A percentile compares a stretch with the other conserved stretches of the same genome.
Conservation (phyloP, 495 filamentous ascomycete species). For the Hypomontagnella monticulosa region DNA sequence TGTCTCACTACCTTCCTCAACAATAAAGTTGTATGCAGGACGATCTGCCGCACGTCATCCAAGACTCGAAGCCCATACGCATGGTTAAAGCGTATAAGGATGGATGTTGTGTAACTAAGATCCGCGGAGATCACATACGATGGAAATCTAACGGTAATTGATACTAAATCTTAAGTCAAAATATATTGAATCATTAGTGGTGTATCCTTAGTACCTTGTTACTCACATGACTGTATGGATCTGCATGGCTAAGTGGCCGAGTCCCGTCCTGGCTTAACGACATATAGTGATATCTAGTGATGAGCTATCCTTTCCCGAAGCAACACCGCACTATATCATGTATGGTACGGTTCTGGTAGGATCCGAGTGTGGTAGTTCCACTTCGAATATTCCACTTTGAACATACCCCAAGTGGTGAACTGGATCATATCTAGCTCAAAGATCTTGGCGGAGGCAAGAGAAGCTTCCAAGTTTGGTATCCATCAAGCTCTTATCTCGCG, state of each 20-base stretch:
- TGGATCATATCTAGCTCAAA: too few species aligned
- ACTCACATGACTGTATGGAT: neutral
- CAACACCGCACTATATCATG: neutral
- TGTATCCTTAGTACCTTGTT: neutral
- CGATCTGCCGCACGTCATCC: neutral
- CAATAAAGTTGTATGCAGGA: neutral
- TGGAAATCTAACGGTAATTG: neutral
- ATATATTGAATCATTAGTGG: neutral
- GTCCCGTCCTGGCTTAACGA: too few species aligned
- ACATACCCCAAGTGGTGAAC: neutral
- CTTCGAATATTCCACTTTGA: neutral
- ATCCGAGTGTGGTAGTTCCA: neutral
- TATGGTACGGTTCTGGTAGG: too few species aligned
- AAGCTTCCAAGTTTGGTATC: neutral
- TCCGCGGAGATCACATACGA: neutral
- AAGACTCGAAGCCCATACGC: neutral
- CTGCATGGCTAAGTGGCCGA: neutral
- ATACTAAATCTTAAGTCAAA: neutral
- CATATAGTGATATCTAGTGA: neutral
- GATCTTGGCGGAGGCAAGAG: neutral
- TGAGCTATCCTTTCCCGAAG: neutral
- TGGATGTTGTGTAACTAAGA: conserved; percentile 2
- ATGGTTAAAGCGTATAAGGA: neutral
- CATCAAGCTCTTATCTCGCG: conserved; percentile 4
- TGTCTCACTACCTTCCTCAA: conserved; percentile 15